These are phyloP conservation scores for Pseudisothecium myosuroides DNA, from an alignment of 225 moss, liverwort and hornwort genomes.

Conservation along the genomic window DNA sequence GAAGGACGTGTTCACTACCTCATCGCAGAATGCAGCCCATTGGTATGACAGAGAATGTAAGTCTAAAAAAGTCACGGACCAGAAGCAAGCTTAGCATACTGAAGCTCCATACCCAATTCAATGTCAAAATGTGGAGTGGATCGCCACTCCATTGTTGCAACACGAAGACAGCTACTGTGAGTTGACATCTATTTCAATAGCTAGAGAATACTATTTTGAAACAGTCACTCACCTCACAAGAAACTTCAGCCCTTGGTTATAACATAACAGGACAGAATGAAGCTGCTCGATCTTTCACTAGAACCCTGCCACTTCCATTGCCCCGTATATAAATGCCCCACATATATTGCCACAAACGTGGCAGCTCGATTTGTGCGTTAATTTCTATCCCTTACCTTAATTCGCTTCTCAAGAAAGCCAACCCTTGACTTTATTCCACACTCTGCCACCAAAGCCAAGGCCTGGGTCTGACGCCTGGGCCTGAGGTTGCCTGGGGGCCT, in stretches of 20 bases:
- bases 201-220: neutral
- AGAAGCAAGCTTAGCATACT: neutral
- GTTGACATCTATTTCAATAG: neutral
- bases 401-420: neutral
- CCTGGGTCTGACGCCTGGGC: no score
- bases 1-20: neutral
- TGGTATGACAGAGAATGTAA: neutral
- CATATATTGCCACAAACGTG: no score
- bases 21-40: neutral
- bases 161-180: neutral
- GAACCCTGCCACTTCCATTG: neutral
- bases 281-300: neutral
- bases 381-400: neutral
- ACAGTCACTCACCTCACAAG: neutral
- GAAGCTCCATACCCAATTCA: neutral
- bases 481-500: neutral
- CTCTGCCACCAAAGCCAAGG: no score
- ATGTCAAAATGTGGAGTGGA: neutral
- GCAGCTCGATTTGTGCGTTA: no score
- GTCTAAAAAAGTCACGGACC: neutral
- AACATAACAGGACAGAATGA: neutral
- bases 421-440: rapidly evolving
- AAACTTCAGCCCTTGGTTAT: neutral
- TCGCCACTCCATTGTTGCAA: neutral
- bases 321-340: neutral